These are phyloP conservation scores for Plantago lanceolata DNA, from an alignment of 305 asterid genomes.

Conservation along the genomic window DNA sequence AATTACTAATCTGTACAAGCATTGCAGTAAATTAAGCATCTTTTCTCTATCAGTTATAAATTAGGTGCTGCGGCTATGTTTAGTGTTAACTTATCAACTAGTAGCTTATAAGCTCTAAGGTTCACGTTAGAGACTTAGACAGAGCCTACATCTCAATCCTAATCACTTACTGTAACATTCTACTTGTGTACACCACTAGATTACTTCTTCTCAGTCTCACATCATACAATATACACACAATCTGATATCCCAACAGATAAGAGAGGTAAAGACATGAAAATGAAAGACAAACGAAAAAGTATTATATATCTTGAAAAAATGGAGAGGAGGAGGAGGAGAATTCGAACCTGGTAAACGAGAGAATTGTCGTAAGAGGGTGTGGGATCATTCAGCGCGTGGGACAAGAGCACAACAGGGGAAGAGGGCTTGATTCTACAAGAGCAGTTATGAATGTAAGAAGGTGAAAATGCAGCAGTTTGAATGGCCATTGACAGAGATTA, in stretches of 20 bases:
- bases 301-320: background rate
- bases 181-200: too few species aligned
- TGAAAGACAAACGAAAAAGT: background rate
- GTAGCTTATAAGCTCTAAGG: too few species aligned
- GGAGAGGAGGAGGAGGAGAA: too few species aligned
- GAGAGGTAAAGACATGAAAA: background rate
- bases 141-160: too few species aligned
- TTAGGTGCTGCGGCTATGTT: too few species aligned
- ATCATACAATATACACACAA: background rate
- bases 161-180: too few species aligned
- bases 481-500: slow-evolving; percentile 60
- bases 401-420: slow-evolving; percentile 32
- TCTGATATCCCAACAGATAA: background rate
- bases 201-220: too few species aligned
- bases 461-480: slow-evolving; percentile 41
- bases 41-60: too few species aligned
- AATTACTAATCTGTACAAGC: background rate
- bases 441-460: slow-evolving; percentile 30
- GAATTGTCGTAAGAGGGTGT: slow-evolving; percentile 50
- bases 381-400: slow-evolving; percentile 33
- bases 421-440: slow-evolving; percentile 38
- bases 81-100: too few species aligned
- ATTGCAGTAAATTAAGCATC: too few species aligned
- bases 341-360: slow-evolving; percentile 63
- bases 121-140: too few species aligned